Evolutionary conservation across 1,139 yeast genomes (phyloP).

Genomic region (Magnusiomyces tetraspermus): DNA sequence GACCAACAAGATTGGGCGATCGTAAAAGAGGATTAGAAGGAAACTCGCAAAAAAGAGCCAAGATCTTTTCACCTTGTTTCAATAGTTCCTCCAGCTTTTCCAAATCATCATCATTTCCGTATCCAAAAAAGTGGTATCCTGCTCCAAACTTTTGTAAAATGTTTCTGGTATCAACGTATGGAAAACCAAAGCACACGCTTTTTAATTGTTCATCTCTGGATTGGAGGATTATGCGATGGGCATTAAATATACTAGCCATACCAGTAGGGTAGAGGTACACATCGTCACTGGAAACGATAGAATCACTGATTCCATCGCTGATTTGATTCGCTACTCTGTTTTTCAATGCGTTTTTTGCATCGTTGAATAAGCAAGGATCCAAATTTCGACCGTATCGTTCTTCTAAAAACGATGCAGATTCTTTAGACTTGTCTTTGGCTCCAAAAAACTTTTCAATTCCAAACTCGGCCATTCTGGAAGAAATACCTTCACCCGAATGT

Average conservation of each 20-base stretch:
- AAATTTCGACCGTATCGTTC: slow-evolving; percentile 85
- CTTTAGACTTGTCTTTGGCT: slow-evolving; percentile 33
- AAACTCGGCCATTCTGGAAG: slow-evolving; percentile 83
- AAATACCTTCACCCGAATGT: slow-evolving; percentile 90
- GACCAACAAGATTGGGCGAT: slow-evolving; percentile 63
- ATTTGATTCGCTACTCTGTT: slow-evolving; percentile 67
- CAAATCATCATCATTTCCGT: slow-evolving; percentile 69
- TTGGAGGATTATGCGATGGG: slow-evolving; percentile 59
- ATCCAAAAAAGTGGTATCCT: slow-evolving; percentile 65
- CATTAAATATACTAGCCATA: slow-evolving; percentile 82
- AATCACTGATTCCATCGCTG: slow-evolving; percentile 31
- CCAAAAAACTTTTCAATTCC: slow-evolving; percentile 47
- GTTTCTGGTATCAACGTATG: slow-evolving; percentile 86
- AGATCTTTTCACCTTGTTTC: slow-evolving; percentile 50
- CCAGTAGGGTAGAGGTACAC: slow-evolving; percentile 84
- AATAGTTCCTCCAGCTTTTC: slow-evolving; percentile 53
- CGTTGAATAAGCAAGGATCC: slow-evolving; percentile 62
- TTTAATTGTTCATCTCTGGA: slow-evolving; percentile 32
- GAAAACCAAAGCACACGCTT: slow-evolving; percentile 89
- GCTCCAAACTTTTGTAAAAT: slow-evolving; percentile 85
- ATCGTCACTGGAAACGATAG: slow-evolving; percentile 40
- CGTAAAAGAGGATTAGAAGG: slow-evolving; percentile 87
- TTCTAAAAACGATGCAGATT: slow-evolving; percentile 64
- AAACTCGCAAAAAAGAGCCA: slow-evolving; percentile 79
- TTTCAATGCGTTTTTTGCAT: slow-evolving; percentile 65